A percentile compares a stretch with the other conserved stretches of the same genome.
phyloP scores from a whole-genome alignment of 805 yeast genomes.

The Kodamaea leandrae region DNA sequence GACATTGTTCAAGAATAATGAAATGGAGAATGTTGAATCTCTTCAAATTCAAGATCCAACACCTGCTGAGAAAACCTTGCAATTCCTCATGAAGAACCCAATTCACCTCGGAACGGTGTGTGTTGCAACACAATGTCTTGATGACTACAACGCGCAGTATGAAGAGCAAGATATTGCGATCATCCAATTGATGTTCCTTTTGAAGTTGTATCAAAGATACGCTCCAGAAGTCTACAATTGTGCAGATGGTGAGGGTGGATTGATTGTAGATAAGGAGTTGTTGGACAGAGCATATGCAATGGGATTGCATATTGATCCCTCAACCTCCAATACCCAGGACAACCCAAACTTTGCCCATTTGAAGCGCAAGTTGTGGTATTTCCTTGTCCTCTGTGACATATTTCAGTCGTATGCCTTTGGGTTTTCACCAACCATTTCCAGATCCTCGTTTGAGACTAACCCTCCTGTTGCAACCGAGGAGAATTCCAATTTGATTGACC shows the following conservation, averaged over 20 bases:
- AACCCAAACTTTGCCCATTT: conserved; percentile 8
- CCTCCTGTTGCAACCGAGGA: conserved; percentile 12
- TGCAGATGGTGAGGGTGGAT: conserved; percentile 3
- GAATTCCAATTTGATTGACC: conserved; percentile 10
- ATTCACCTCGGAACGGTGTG: conserved; percentile 17
- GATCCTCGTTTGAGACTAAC: conserved; percentile 15
- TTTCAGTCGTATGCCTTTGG: conserved; percentile 10
- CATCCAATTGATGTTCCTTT: conserved; percentile 18
- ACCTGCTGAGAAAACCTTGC: conserved; percentile 16
- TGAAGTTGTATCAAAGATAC: conserved; percentile 16
- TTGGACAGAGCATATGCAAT: conserved; percentile 19
- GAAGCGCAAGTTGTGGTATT: conserved; percentile 11
- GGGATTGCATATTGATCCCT: conserved; percentile 21
- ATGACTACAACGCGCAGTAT: neutral
- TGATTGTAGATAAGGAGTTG: conserved; percentile 6
- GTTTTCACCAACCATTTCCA: conserved; percentile 8
- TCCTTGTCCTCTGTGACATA: conserved; percentile 11
- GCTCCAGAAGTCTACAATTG: conserved; percentile 15
- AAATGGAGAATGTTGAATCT: conserved; percentile 7
- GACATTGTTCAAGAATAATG: conserved; percentile 25
- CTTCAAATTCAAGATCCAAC: conserved; percentile 15
- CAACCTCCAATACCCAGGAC: conserved; percentile 12
- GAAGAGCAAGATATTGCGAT: conserved; percentile 15
- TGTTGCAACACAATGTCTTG: conserved; percentile 15
- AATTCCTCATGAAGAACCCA: conserved; percentile 19